Evolutionary conservation across 331 rosid genomes (phyloP), one percentile per base, ranked within the genome.

Genomic region (Quercus lobata): DNA sequence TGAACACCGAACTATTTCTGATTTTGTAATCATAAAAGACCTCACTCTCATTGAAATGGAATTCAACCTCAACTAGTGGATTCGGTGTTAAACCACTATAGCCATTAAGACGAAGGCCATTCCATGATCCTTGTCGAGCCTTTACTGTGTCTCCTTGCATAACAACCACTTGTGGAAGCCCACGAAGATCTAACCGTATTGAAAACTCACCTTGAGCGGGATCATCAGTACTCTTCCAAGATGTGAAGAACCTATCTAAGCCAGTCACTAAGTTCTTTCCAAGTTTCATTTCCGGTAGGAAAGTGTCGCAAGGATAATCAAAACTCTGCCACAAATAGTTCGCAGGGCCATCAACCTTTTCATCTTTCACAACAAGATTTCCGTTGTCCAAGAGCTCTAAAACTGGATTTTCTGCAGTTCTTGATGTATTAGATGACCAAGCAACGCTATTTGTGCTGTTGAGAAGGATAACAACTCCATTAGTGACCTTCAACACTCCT

Each of bases 111-210:
- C 12, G 0, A 7, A 46, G 11, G 55, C 86, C 86, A 74, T 75
- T 79, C 87, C 87, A 83, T 5, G 70, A 27, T 4, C 78, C 83
- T n/a, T 1, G 29, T 72, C 81, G 41, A 0, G 2, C 1, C 29
- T 1, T 72, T 52, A 71, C 37, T 4, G 6, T 4, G 7, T 58
- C 4, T 25, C 81, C 83, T 6, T 57, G 46, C 73, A 63, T n/a
- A 7, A 0, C 0, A 34, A 78, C 4, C 16, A 11, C 0, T n/a
- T 85, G 88, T 4, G 88, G 86, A 58, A 60, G 69, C 3, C 88
- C 83, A 53, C 19, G 74, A 55, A 10, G 37, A 29, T 60, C 71
- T 37, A 83, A 3, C 19, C 52, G 65, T 1, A 25, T 0, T 7
- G 15, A 1, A 46, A 35, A 77, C 2, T 74, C 83, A 19, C 83